Conservation (phyloP, 2,329 filamentous ascomycete genomes). For the Aspergillus sp. region DNA sequence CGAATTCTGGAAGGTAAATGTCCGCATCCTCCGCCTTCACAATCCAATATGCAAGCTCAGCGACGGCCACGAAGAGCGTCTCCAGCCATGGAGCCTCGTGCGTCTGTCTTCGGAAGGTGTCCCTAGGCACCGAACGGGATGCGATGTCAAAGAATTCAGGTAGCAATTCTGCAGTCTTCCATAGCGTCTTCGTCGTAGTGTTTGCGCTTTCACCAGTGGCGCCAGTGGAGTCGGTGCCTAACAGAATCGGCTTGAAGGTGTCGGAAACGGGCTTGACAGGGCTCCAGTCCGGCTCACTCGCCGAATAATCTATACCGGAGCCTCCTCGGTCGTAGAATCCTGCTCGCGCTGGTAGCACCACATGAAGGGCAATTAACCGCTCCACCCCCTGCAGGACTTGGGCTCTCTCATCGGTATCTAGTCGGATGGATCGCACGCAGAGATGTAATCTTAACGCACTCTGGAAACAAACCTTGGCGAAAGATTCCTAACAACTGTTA, state of each 20-base stretch:
- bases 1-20: slow-evolving; percentile 30
- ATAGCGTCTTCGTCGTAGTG: slow-evolving; percentile 17
- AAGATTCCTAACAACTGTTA: slow-evolving; percentile 25
- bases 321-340: slow-evolving; percentile 37
- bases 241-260: slow-evolving; percentile 37
- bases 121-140: slow-evolving; percentile 45
- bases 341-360: slow-evolving; percentile 41
- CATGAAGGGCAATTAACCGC: slow-evolving; percentile 40
- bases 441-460: slow-evolving; percentile 35
- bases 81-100: slow-evolving; percentile 52
- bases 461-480: slow-evolving; percentile 34
- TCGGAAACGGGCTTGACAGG: slow-evolving; percentile 37
- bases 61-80: slow-evolving; percentile 46
- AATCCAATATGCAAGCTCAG: slow-evolving; percentile 39
- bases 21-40: slow-evolving; percentile 28
- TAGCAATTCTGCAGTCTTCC: slow-evolving; percentile 35
- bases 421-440: slow-evolving; percentile 25
- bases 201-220: slow-evolving; percentile 3
- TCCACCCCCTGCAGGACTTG: slow-evolving; percentile 36
- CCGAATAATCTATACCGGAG: slow-evolving; percentile 34
- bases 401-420: slow-evolving; percentile 32
- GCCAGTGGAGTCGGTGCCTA: slow-evolving; percentile 18
- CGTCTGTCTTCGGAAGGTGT: slow-evolving; percentile 43
- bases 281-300: slow-evolving; percentile 34
- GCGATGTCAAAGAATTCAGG: slow-evolving; percentile 49